A percentile compares a stretch with the other conserved stretches of the same genome.
Conservation (phyloP, 306 rosid species). For the Spatholobus suberectus region DNA sequence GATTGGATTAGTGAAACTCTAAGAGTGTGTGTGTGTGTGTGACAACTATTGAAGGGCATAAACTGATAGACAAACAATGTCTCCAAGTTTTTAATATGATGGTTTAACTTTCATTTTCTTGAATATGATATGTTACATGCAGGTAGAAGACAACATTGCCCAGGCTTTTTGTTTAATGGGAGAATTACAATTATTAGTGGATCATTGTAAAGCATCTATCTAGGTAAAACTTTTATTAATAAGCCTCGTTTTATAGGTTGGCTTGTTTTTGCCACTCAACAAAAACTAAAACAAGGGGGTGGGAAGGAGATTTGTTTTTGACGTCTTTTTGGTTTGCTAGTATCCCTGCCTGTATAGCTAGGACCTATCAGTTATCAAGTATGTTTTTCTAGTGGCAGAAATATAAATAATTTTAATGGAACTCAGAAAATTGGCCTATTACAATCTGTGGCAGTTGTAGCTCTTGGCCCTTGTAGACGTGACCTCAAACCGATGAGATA, state of each 20-base stretch:
- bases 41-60: background rate
- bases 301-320: background rate
- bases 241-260: conserved; percentile 7
- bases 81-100: conserved; percentile 18
- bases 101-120: conserved; percentile 33
- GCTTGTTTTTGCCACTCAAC: conserved; percentile 4
- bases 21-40: background rate
- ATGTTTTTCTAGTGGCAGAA: conserved; percentile 3
- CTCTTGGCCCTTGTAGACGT: background rate
- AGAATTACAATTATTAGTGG: conserved; percentile 56
- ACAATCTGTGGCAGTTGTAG: background rate
- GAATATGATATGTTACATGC: conserved; percentile 42
- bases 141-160: conserved; percentile 89
- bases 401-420: conserved; percentile 16
- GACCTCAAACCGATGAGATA: background rate
- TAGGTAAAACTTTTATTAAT: conserved; percentile 51
- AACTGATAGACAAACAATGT: conserved; percentile 10
- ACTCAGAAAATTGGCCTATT: conserved; percentile 8
- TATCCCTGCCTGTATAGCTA: conserved; percentile 12
- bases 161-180: conserved; percentile 76
- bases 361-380: conserved; percentile 5
- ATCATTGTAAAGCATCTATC: conserved; percentile 85
- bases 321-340: background rate
- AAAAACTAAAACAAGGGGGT: background rate
- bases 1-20: conserved; percentile 4